A percentile compares a stretch with the other conserved stretches of the same genome.
Conservation (phyloP, 371 early-diverging fungal genomes). For the Mortierella polycephala region DNA sequence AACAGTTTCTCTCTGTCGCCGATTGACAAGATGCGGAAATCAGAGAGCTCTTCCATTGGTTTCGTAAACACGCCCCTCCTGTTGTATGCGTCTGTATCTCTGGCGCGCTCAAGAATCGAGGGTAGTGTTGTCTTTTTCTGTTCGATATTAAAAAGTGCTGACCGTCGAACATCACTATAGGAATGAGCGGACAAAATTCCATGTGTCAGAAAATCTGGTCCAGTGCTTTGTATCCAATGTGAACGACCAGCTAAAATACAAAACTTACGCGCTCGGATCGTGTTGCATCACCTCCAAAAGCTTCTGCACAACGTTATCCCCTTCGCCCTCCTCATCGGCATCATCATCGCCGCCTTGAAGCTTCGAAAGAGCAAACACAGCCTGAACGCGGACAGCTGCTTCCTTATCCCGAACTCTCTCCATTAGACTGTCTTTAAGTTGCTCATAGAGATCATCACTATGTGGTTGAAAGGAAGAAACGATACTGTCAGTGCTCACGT, state of each 20-base stretch:
- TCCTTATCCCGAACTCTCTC: constrained; percentile 88
- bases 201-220: not conserved
- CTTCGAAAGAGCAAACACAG: constrained; percentile 82
- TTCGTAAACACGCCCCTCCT: constrained; percentile 74
- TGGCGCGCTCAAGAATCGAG: constrained; percentile 75
- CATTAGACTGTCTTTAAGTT: constrained; percentile 71
- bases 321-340: constrained; percentile 65
- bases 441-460: constrained; percentile 82
- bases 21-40: constrained; percentile 75
- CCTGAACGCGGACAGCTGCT: constrained; percentile 80
- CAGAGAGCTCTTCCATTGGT: constrained; percentile 72
- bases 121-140: constrained; percentile 72
- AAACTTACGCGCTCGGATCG: constrained; percentile 81
- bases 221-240: not conserved
- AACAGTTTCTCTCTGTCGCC: constrained; percentile 77
- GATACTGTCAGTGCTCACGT: not conserved
- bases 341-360: constrained; percentile 72
- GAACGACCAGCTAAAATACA: not conserved
- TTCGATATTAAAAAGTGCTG: constrained; percentile 81
- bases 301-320: constrained; percentile 69
- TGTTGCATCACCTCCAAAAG: constrained; percentile 72
- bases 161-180: constrained; percentile 84
- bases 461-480: not conserved
- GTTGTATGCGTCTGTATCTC: constrained; percentile 79
- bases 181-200: not conserved